A percentile compares a stretch with the other conserved stretches of the same genome.
Evolutionary conservation across 2,329 filamentous ascomycete genomes (phyloP).

Genomic region (Pyrenophora tritici-repentis): DNA sequence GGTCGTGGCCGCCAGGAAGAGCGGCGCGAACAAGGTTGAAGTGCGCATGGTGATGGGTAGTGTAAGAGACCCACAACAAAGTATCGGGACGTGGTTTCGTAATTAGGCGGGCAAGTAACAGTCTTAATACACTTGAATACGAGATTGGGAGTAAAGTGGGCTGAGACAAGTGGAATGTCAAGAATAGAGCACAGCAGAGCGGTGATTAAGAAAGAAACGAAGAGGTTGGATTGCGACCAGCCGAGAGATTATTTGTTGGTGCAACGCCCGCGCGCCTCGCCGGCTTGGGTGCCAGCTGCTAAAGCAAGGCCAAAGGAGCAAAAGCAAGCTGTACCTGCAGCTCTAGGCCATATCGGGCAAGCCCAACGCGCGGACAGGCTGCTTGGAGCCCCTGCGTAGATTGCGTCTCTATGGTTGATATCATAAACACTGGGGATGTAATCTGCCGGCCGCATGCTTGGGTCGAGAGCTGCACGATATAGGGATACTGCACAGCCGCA

Average conservation of each 20-base stretch:
- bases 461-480: background rate
- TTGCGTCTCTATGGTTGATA: conserved; percentile 12
- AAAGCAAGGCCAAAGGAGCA: conserved; percentile 18
- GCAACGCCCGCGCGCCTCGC: conserved; percentile 12
- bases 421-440: background rate
- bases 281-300: background rate
- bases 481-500: background rate
- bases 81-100: background rate
- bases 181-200: background rate
- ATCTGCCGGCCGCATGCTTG: background rate
- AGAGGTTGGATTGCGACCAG: conserved; percentile 10
- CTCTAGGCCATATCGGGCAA: conserved; percentile 12
- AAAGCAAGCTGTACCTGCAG: conserved; percentile 20
- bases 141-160: background rate
- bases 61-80: conserved; percentile 7
- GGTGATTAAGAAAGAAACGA: background rate
- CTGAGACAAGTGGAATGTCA: background rate
- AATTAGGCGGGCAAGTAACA: background rate
- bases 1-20: conserved; percentile 34
- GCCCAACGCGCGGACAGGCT: conserved; percentile 9
- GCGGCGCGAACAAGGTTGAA: conserved; percentile 33
- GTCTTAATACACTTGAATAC: background rate
- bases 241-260: conserved; percentile 18
- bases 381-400: conserved; percentile 7
- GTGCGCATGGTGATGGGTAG: conserved; percentile 32